phyloP scores from a whole-genome alignment of 2,329 filamentous ascomycete species.

The Exutisphaerella laricina region DNA sequence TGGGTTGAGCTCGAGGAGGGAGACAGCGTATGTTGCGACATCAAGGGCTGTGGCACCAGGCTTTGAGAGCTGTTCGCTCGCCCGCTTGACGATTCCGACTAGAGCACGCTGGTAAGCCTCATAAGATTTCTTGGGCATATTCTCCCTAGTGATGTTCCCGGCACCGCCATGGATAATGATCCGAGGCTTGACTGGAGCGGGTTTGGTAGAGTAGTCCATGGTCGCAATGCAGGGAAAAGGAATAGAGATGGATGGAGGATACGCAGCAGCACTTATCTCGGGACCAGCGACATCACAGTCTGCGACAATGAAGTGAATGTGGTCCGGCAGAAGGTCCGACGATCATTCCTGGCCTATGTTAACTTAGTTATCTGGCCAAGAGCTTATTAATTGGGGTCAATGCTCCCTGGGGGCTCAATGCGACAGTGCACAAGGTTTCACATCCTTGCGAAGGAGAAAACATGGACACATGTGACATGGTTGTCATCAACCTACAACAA shows the following conservation, averaged over 20 bases:
- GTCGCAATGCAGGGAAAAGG: neutral
- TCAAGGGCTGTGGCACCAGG: conserved; percentile 58
- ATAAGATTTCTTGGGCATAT: conserved; percentile 35
- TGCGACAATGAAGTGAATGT: too few relatives aligned
- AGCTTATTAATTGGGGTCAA: too few relatives aligned
- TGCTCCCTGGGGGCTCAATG: too few relatives aligned
- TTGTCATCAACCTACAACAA: too few relatives aligned
- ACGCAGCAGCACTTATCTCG: too few relatives aligned
- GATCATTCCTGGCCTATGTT: too few relatives aligned
- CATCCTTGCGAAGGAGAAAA: too few relatives aligned
- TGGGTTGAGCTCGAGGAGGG: conserved; percentile 68
- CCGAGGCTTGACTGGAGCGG: conserved; percentile 32
- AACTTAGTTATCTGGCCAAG: too few relatives aligned
- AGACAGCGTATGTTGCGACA: conserved; percentile 68
- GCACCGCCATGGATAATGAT: conserved; percentile 48
- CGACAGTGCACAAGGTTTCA: too few relatives aligned
- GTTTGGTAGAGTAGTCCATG: conserved; percentile 18
- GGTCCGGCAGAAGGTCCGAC: too few relatives aligned
- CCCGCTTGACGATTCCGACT: conserved; percentile 31
- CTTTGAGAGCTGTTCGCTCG: conserved; percentile 27
- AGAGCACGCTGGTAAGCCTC: conserved; percentile 37
- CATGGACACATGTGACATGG: too few relatives aligned
- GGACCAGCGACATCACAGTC: too few relatives aligned
- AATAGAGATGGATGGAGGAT: neutral
- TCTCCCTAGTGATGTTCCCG: conserved; percentile 42